phyloP scores from a whole-genome alignment of 805 yeast species.

The Candida koratica region DNA sequence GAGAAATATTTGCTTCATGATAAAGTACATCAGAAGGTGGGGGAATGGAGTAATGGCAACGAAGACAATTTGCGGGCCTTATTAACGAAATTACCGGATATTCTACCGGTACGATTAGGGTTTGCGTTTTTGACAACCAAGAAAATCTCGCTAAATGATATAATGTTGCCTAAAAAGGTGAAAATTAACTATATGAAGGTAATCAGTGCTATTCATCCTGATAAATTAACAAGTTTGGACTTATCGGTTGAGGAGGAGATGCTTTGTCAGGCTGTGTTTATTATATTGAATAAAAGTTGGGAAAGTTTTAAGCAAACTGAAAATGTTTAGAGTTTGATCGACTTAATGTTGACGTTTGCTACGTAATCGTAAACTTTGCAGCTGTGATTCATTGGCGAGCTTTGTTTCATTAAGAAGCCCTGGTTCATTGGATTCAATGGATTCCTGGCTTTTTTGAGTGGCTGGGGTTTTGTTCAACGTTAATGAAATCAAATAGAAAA shows the following conservation, averaged over 20 bases:
- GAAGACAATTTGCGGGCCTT: slow-evolving; percentile 78
- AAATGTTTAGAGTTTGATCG: slow-evolving; percentile 15
- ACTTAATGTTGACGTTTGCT: too few species aligned
- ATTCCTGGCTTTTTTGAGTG: too few species aligned
- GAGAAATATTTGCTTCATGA: slow-evolving; percentile 58
- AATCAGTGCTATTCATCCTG: slow-evolving; percentile 76
- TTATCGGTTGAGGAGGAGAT: slow-evolving; percentile 67
- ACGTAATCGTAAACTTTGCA: too few species aligned
- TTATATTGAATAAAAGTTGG: slow-evolving; percentile 85
- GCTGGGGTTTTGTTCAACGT: too few species aligned
- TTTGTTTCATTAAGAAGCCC: too few species aligned
- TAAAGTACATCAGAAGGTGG: slow-evolving; percentile 49
- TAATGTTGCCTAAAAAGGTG: slow-evolving; percentile 86
- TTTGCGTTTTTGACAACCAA: slow-evolving; percentile 26
- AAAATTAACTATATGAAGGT: slow-evolving; percentile 81
- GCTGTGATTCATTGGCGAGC: background rate
- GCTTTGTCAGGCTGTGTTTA: slow-evolving; percentile 85
- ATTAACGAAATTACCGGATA: slow-evolving; percentile 60
- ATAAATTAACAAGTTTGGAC: slow-evolving; percentile 51
- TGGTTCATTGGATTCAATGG: too few species aligned
- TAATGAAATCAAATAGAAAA: slow-evolving; percentile 25
- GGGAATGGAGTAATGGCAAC: slow-evolving; percentile 68
- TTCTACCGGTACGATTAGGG: slow-evolving; percentile 46
- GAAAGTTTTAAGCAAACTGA: slow-evolving; percentile 68
- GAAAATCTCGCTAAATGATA: slow-evolving; percentile 56